Conservation (phyloP, 441 rosid species). For the Codiaeum variegatum region DNA sequence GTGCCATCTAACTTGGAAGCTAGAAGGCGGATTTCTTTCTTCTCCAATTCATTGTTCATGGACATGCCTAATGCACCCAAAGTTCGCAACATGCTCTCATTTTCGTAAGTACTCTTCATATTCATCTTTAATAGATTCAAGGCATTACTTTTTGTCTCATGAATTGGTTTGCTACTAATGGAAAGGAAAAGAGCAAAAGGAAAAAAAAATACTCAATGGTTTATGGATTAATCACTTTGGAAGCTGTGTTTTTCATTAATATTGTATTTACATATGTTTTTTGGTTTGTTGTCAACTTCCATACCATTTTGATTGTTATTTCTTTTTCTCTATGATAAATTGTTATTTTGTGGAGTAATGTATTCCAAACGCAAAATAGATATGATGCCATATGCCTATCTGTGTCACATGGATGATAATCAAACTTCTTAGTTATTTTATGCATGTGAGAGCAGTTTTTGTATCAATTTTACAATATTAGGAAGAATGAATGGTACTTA, state of each 20-base stretch:
- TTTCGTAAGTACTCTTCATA: conserved; percentile 62
- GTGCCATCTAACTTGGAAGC: conserved; percentile 99
- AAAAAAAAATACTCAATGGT: not conserved
- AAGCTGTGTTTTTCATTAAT: not conserved
- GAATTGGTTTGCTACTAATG: not conserved
- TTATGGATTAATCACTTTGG: not conserved
- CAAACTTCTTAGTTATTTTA: not conserved
- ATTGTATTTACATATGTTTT: no score
- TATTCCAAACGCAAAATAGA: not conserved
- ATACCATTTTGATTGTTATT: not conserved
- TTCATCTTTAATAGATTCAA: not conserved
- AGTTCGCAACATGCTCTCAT: conserved; percentile 99
- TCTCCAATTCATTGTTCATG: conserved; percentile 98
- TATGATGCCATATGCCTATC: not conserved
- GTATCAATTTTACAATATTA: not conserved
- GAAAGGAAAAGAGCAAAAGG: not conserved
- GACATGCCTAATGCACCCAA: conserved; percentile 95
- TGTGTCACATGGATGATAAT: not conserved
- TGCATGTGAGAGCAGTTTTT: not conserved
- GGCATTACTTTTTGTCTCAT: not conserved
- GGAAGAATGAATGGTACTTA: not conserved
- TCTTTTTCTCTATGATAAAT: not conserved
- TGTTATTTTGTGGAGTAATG: not conserved
- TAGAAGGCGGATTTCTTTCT: conserved; percentile 93
- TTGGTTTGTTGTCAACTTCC: not conserved